phyloP scores from a whole-genome alignment of 257 asterid species.

The Nemophila menziesii region DNA sequence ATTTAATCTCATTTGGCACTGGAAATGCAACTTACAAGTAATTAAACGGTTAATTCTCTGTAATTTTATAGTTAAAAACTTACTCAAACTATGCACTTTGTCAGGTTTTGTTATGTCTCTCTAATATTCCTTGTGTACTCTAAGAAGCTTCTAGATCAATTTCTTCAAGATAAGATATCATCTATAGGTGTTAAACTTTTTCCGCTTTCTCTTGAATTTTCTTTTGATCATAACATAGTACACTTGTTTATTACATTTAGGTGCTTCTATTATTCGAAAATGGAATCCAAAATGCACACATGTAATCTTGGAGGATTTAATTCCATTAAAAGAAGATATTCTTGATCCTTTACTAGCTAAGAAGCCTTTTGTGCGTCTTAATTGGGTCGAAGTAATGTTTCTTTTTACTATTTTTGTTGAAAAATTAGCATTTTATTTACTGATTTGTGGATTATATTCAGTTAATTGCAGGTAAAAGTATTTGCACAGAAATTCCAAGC shows the following conservation, averaged over 20 bases:
- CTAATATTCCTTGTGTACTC: constrained; percentile 38
- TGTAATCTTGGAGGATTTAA: constrained; percentile 54
- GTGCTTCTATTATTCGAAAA: constrained; percentile 39
- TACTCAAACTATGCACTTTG: constrained; percentile 1
- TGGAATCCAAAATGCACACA: constrained; percentile 75
- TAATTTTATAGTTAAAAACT: background rate
- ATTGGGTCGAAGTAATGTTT: constrained; percentile 66
- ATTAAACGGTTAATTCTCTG: constrained; percentile 10
- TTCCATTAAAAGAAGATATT: constrained; percentile 38
- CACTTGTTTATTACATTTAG: constrained; percentile 20
- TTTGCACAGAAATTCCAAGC: constrained; percentile 77
- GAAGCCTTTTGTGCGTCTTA: constrained; percentile 36
- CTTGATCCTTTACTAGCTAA: constrained; percentile 54
- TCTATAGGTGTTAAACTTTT: constrained; percentile 48
- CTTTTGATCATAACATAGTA: background rate
- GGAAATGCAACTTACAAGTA: constrained; percentile 86
- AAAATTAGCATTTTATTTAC: background rate
- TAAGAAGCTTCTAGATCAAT: constrained; percentile 28
- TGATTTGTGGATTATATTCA: constrained; percentile 27
- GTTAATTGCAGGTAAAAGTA: constrained; percentile 57
- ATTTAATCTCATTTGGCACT: constrained; percentile 79
- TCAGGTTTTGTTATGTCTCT: constrained; percentile 70
- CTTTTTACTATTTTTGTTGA: background rate
- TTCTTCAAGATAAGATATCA: constrained; percentile 42
- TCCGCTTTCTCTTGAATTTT: constrained; percentile 5